Base-by-base conservation (phyloP, 2,329 filamentous ascomycete genomes). In the Fusarium phyllophilum region DNA sequence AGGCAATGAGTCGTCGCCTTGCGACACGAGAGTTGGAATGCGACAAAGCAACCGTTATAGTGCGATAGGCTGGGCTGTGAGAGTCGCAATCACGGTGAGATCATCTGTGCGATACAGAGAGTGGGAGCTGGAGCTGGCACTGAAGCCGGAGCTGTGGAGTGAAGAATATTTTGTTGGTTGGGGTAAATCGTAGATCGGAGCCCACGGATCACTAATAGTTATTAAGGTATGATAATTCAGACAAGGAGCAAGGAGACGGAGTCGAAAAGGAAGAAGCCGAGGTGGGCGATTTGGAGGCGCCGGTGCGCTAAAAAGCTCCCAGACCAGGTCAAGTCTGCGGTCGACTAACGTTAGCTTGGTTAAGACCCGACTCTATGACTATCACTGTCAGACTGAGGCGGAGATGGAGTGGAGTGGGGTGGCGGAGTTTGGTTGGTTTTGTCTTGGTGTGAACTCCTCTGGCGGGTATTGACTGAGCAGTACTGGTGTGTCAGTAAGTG, bases 131-230 rank as follows among this genome's bases (percentile, higher is more conserved):
- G 29, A 60, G 42, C 29, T 52, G 57, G 46, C 44, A 49, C 26
- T 38, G 46, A 9, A 67, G 65, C 26, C 15, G 62, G 36, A 56
- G 49, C 46, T 59, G 55, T 72, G 71, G 68, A 72, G 67, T 62
- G 56, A 74, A 72, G 55, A 60, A 58, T 66, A 57, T 58, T 58
- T 61, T 54, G 56, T 58, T 65, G 71, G 65, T 72, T 68, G 61
- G 68, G 63, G 63, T 59, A 62, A 59, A 61, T 72, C 68, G 56
- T 51, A 68, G 72, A 75, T 75, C 72, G 72, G 72, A 74, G 71
- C 41, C 67, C 54, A 59, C 67, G 71, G 71, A 60, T 70, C 52
- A 58, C 60, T 66, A 62, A 56, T 45, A 68, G 52, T 62, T 62
- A 75, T 62, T 57, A 74, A 72, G 72, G 71, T 68, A 72, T 59